These are phyloP conservation scores for Ceratobasidium sp. DNA, from an alignment of 1,284 basidiomycete genomes.

Conservation along the genomic window DNA sequence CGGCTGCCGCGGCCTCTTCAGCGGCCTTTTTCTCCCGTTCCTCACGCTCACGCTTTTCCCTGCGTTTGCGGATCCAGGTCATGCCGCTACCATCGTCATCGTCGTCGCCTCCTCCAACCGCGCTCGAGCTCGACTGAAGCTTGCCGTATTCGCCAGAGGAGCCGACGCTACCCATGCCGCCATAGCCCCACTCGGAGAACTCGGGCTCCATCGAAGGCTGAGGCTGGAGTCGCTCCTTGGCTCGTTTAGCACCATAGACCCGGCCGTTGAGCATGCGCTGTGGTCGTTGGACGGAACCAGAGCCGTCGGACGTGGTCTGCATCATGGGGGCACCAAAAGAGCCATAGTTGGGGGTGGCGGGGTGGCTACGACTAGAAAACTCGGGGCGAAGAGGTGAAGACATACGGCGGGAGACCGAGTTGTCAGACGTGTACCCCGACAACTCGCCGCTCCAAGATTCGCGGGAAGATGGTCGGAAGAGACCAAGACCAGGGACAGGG, in stretches of 20 bases:
- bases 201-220: conserved; percentile 65
- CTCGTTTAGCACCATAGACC: conserved; percentile 72
- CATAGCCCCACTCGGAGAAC: conserved; percentile 89
- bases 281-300: conserved; percentile 43
- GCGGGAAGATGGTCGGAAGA: conserved; percentile 61
- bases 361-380: conserved; percentile 43
- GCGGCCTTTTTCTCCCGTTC: conserved; percentile 59
- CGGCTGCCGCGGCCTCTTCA: conserved; percentile 43
- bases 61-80: conserved; percentile 74
- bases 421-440: conserved; percentile 44
- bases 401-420: conserved; percentile 49
- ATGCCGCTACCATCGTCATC: conserved; percentile 80
- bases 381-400: conserved; percentile 49
- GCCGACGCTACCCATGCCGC: conserved; percentile 78
- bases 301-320: conserved; percentile 43
- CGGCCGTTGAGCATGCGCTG: conserved; percentile 80
- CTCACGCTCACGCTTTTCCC: conserved; percentile 67
- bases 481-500: conserved; percentile 60
- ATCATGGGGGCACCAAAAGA: conserved; percentile 47
- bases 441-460: conserved; percentile 51
- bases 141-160: conserved; percentile 55
- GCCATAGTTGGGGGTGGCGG: conserved; percentile 42
- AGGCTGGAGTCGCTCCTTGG: conserved; percentile 40
- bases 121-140: conserved; percentile 56
- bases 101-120: conserved; percentile 59